Evolutionary conservation across 495 filamentous ascomycete genomes (phyloP), one percentile per base, ranked within the genome.

Genomic region (Neurospora tetrasperma): DNA sequence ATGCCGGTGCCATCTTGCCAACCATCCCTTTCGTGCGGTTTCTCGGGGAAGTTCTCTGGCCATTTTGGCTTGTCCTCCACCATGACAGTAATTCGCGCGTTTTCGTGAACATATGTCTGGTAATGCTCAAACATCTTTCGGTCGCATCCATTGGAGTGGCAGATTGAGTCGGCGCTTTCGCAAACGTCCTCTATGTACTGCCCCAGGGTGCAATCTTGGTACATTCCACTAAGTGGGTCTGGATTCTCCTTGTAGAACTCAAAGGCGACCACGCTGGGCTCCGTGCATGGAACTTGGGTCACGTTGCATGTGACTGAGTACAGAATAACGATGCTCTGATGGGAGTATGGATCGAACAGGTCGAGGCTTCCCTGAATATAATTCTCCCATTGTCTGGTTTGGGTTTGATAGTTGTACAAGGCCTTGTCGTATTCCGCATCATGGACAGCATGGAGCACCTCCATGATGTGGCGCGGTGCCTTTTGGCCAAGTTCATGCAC

Each of bases 351-450:
- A 79, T 98, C 93, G 75, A 98, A 99, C 7, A 98, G 85, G 76
- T 94, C 91, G 71, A 90, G 84, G 71, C 91, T 94, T 20, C 92
- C 92, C 42, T 93, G 85, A 8, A 97, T 89, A 73, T 96, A 97
- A 27, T 92, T 91, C 75, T 98, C 96, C 95, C 96, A 98, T 74
- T 97, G 94, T 62, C 92, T 87, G 72, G 93, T 97, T 80, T 98
- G 96, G 0, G 94, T 98, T 79, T 93, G 88, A 78, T 98, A 98
- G 73, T 94, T 93, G 80, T 98, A 93, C 42, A 96, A 81, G 12
- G 94, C 95, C 81, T 95, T 94, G 79, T 98, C 96, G 76, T 97
- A 98, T 77, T 99, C 96, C 18, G 94, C 93, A 77, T 97, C 92
- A 80, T 98, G 94, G 18, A 97, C 94, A 42, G 96, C 96, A 78